Percentiles rank a stretch among this genome's conserved stretches.
These are phyloP conservation scores for Phytopythium mirpurense DNA, from an alignment of 352 stramenopile species.

Conservation along the genomic window DNA sequence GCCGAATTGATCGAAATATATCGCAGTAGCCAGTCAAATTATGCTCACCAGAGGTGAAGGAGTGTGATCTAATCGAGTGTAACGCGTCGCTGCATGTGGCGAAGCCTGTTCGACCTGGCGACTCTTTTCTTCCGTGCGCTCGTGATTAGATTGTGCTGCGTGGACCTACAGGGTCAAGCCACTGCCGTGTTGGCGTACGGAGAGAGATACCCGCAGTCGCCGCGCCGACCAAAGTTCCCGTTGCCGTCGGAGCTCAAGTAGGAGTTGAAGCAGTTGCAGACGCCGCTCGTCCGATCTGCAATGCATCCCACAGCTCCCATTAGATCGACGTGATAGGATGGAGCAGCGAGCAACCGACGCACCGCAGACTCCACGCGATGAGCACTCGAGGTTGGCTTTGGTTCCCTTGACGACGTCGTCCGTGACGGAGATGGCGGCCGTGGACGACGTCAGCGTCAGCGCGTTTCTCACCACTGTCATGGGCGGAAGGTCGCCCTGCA, in stretches of 20 bases:
- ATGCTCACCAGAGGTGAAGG: too few relatives aligned
- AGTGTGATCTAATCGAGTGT: too few relatives aligned
- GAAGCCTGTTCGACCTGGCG: too few relatives aligned
- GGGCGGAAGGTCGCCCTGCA: constrained; percentile 52
- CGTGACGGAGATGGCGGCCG: constrained; percentile 21
- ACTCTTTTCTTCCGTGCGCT: too few relatives aligned
- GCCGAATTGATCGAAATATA: too few relatives aligned
- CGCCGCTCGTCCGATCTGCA: constrained; percentile 50
- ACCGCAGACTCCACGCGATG: constrained; percentile 67
- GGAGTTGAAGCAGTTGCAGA: constrained; percentile 69
- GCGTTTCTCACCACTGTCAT: constrained; percentile 29
- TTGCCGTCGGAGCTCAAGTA: constrained; percentile 72
- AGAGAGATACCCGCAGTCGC: constrained; percentile 89
- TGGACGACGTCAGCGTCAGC: constrained; percentile 30
- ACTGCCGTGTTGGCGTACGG: constrained; percentile 45
- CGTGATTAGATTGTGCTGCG: too few relatives aligned
- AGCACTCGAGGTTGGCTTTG: constrained; percentile 79
- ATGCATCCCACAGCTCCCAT: not conserved
- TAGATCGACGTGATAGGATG: too few relatives aligned
- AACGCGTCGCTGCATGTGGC: too few relatives aligned
- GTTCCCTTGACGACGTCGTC: constrained; percentile 46
- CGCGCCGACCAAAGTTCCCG: constrained; percentile 69
- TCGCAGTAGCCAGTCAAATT: too few relatives aligned
- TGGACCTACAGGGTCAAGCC: too few relatives aligned
- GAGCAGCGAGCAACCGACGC: too few relatives aligned